Evolutionary conservation across 2,329 filamentous ascomycete genomes (phyloP).

Genomic region (Talaromyces sp.): DNA sequence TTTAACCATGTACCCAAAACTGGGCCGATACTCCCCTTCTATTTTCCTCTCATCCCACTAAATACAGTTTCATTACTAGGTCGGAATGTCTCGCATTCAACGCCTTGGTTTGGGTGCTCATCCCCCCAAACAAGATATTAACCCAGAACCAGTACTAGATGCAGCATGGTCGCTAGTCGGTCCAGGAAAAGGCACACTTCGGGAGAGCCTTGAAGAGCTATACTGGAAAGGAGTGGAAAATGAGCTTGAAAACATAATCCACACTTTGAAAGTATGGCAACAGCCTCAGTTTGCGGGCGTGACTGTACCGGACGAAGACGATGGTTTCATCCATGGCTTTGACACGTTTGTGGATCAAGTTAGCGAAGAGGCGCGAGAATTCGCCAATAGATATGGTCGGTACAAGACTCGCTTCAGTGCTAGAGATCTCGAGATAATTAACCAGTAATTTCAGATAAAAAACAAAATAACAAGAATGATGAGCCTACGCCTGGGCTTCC

Average conservation of each 20-base stretch:
- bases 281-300: slow-evolving; percentile 15
- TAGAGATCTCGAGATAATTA: neutral
- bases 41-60: no score
- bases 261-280: slow-evolving; percentile 33
- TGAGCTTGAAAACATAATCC: slow-evolving; percentile 33
- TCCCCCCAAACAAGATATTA: neutral
- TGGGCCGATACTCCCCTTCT: no score
- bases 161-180: slow-evolving; percentile 12
- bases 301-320: slow-evolving; percentile 22
- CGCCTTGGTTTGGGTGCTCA: no score
- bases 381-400: slow-evolving; percentile 16
- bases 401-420: neutral
- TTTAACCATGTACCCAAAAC: no score
- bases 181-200: slow-evolving; percentile 15
- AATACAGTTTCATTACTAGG: neutral
- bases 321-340: slow-evolving; percentile 32
- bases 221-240: slow-evolving; percentile 36
- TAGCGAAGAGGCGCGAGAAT: slow-evolving; percentile 24
- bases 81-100: neutral
- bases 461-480: neutral
- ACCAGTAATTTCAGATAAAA: neutral
- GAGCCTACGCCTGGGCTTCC: no score
- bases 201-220: slow-evolving; percentile 23
- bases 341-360: slow-evolving; percentile 39
- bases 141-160: neutral